A percentile compares a stretch with the other conserved stretches of the same genome.
Evolutionary conservation across 164 flowering plant species (phyloP).

Genomic region (Magnolia officinalis): DNA sequence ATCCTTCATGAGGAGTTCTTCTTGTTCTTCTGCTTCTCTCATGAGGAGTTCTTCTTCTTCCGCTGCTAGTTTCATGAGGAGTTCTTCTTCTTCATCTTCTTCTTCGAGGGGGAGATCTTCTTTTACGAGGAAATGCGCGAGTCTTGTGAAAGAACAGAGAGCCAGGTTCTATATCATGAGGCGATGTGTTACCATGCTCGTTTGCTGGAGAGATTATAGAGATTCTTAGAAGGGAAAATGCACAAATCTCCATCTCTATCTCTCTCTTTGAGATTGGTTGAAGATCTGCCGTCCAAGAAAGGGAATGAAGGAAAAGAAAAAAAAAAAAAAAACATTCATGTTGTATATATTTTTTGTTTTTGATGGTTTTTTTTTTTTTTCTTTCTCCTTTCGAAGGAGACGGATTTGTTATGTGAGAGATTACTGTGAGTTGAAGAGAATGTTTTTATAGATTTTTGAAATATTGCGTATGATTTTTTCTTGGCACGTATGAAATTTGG

Average conservation of each 20-base stretch:
- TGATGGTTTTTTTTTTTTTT: conserved; percentile 3
- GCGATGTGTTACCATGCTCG: conserved; percentile 34
- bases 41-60: conserved; percentile 31
- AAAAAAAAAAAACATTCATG: not conserved
- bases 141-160: conserved; percentile 29
- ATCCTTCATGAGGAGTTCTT: conserved; percentile 28
- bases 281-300: conserved; percentile 5
- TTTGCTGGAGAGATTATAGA: conserved; percentile 31
- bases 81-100: conserved; percentile 12
- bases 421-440: not conserved
- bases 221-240: conserved; percentile 16
- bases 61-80: conserved; percentile 26
- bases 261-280: conserved; percentile 22
- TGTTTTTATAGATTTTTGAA: not conserved
- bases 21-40: conserved; percentile 22
- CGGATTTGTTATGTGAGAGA: conserved; percentile 16
- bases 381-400: conserved; percentile 18
- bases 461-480: not conserved
- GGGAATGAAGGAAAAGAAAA: conserved; percentile 18
- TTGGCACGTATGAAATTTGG: not conserved
- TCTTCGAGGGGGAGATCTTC: conserved; percentile 13
- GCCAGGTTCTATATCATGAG: conserved; percentile 33
- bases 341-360: conserved; percentile 18
- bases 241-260: not conserved
- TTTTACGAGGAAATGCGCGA: conserved; percentile 27